Evolutionary conservation across 306 rosid genomes (phyloP), one percentile per base, ranked within the genome.

Genomic region (Sechiopsis laciniata): DNA sequence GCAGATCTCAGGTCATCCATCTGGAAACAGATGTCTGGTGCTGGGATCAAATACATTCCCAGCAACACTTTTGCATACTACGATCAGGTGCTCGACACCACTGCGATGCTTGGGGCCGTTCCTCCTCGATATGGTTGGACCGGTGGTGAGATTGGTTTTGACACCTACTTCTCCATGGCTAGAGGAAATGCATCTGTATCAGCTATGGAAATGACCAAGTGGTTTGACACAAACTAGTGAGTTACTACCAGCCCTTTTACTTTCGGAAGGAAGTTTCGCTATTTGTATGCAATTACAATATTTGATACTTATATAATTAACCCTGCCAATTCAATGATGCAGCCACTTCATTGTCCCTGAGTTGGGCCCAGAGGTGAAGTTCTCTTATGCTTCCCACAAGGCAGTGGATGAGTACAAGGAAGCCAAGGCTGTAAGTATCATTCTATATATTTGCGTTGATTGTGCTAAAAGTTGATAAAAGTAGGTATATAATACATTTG

Each of bases 341-440:
- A 91, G 97, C 85, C 97, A 91, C 79, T 91, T 64, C 85, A 88
- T 91, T 85, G 97, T 91, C 76, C 92, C 96, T 60, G 97, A 91
- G 81, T 68, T 91, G 85, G 85, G 91, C 16, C 97, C 97, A 19
- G 88, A 88, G 69, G 84, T 87, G 66, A 88, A 81, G 42, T 91
- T 91, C 84, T 83, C 87, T 57, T 88, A 91, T 78, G 89, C 97
- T 51, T 91, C 97, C 17, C 97, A 87, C 77, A 87, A 91, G 84
- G 95, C 88, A 7, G 96, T 91, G 75, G 81, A 84, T 20, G 97
- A 91, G 56, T 91, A 80, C 87, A 89, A 84, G 35, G 97, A 89
- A 80, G 97, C 96, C 53, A 89, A 86, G 78, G 86, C 87, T 78
- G 96, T 91, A 86, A 78, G 96, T 77, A 62, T n/a, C 66, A 15